These are phyloP conservation scores for Cornus kousa DNA, from an alignment of 148 eudicot species.

Conservation along the genomic window DNA sequence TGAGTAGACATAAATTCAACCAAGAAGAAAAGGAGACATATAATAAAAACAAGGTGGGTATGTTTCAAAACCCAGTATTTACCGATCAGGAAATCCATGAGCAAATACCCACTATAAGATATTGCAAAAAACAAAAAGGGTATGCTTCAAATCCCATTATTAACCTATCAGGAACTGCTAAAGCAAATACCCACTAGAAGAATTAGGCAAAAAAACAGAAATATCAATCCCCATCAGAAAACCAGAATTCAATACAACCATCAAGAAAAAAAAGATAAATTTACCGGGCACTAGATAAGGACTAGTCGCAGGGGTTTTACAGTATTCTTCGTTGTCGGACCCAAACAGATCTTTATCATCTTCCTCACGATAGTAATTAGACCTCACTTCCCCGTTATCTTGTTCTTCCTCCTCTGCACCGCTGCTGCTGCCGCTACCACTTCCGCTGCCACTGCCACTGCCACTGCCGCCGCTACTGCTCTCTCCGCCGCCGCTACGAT, in stretches of 20 bases:
- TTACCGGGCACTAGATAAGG: constrained; percentile 81
- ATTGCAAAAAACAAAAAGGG: constrained; percentile 6
- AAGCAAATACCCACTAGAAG: no score
- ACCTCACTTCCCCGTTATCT: constrained; percentile 40
- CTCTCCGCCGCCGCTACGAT: constrained; percentile 27
- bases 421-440: constrained; percentile 32
- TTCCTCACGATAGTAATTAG: constrained; percentile 32
- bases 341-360: constrained; percentile 88
- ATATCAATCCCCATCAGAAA: not conserved
- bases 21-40: not conserved
- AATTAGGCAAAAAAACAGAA: no score
- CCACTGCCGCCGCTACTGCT: constrained; percentile 32
- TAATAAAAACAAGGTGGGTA: not conserved
- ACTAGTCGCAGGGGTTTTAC: constrained; percentile 61
- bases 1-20: no score
- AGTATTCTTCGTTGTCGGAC: constrained; percentile 82
- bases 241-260: not conserved
- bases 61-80: constrained; percentile 11
- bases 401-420: constrained; percentile 25
- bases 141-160: not conserved
- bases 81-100: not conserved
- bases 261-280: not conserved
- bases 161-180: not conserved
- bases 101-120: not conserved
- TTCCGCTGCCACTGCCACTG: constrained; percentile 33